Evolutionary conservation across 164 flowering plant genomes (phyloP).

Genomic region (Magnolia sinica): DNA sequence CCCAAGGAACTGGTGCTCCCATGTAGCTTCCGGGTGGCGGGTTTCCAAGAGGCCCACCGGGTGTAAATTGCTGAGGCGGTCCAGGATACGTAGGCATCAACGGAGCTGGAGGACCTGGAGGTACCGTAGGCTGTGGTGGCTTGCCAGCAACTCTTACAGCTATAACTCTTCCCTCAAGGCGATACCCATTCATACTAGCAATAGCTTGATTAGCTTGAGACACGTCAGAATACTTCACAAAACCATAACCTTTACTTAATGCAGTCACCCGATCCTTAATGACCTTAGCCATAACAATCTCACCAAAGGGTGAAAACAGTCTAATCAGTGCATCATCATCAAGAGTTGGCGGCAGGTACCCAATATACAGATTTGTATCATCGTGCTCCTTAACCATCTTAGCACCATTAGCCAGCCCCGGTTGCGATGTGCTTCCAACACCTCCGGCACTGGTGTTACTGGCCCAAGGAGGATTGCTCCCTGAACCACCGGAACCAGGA

Average conservation of each 20-base stretch:
- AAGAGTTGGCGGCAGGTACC: constrained; percentile 81
- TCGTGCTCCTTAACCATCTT: constrained; percentile 70
- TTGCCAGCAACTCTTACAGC: constrained; percentile 97
- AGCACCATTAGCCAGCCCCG: constrained; percentile 41
- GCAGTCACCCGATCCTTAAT: constrained; percentile 78
- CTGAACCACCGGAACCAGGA: constrained; percentile 47
- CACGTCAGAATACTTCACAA: constrained; percentile 85
- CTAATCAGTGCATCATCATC: constrained; percentile 85
- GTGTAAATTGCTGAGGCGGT: constrained; percentile 70
- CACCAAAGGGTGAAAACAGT: constrained; percentile 75
- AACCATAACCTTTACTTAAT: constrained; percentile 93
- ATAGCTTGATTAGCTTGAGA: constrained; percentile 84
- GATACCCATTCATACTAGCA: constrained; percentile 75
- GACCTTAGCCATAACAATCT: constrained; percentile 91
- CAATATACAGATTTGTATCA: constrained; percentile 89
- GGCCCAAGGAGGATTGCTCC: constrained; percentile 83
- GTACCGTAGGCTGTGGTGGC: constrained; percentile 80
- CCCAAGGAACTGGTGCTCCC: constrained; percentile 85
- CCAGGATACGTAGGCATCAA: constrained; percentile 43
- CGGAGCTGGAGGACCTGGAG: constrained; percentile 77
- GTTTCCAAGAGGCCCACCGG: constrained; percentile 53
- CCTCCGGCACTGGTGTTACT: constrained; percentile 34
- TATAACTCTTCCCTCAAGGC: constrained; percentile 77
- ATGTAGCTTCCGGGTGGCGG: constrained; percentile 49
- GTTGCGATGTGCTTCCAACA: constrained; percentile 24